phyloP scores from a whole-genome alignment of 169 alveolate genomes.

The Cyclospora cayetanensis region DNA sequence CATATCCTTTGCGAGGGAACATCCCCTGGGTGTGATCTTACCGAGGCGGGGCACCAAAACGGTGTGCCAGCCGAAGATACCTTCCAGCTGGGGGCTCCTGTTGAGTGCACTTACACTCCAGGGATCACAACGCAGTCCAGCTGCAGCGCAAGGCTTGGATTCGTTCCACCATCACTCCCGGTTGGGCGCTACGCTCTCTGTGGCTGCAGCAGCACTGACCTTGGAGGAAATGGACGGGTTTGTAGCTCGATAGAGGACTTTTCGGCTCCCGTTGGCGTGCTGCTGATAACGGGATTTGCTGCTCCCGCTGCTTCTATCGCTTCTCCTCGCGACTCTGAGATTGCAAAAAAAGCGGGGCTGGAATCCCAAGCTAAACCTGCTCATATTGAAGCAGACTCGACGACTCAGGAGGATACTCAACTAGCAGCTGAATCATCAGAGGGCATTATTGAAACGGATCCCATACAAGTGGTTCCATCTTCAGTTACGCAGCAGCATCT shows the following conservation, averaged over 20 bases:
- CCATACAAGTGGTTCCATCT: background rate
- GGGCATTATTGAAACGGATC: constrained; percentile 2
- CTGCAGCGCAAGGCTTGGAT: constrained; percentile 43
- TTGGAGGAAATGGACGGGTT: constrained; percentile 39
- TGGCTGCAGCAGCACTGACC: constrained; percentile 73
- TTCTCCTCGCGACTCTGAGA: background rate
- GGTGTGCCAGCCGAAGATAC: background rate
- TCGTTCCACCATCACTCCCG: constrained; percentile 12
- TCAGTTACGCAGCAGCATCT: background rate
- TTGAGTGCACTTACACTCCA: constrained; percentile 28
- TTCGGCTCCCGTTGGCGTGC: constrained; percentile 63
- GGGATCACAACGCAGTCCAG: constrained; percentile 36
- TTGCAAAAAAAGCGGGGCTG: too few relatives aligned
- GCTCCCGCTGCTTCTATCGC: background rate
- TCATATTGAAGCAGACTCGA: too few relatives aligned
- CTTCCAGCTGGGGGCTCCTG: background rate
- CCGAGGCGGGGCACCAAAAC: background rate
- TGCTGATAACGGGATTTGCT: constrained; percentile 46
- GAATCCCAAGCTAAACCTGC: background rate
- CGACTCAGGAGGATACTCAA: too few relatives aligned
- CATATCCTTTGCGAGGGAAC: background rate
- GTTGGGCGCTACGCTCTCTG: constrained; percentile 65
- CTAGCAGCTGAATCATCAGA: background rate
- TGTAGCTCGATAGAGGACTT: constrained; percentile 63
- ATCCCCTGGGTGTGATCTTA: background rate